Base-by-base conservation (phyloP, 345 rosid genomes). In the Camelina hispida region DNA sequence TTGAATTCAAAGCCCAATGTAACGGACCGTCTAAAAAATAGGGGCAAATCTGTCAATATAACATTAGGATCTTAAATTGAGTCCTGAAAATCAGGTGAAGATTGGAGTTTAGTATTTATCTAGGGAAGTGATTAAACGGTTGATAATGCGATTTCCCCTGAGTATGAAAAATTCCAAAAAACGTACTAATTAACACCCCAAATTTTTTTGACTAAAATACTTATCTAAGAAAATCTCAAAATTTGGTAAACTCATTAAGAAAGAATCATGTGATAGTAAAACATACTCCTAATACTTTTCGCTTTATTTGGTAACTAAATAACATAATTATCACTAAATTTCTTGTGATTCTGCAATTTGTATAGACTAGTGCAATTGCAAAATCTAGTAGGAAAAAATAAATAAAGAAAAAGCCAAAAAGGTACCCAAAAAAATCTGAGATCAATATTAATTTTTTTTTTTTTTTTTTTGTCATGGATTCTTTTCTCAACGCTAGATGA, bases 51-150 rank as follows among this genome's bases (percentile, higher is more conserved):
- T 1, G 65, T 68, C 52, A 54, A 9, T 17, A 51, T 6, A 35
- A 2, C 0, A 23, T 8, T 8, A 0, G 9, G 2, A 46, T 69
- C 6, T 53, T 50, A 0, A 46, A n/a, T 20, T 20, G 52, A 77
- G 17, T 6, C 14, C 69, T 54, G 58, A 53, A 60, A 76, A 69
- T 69, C 59, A 69, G 69, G 70, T 59, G 58, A 43, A 37, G 17
- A 61, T 66, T 59, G 9, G 14, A 34, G 37, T 34, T 40, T 75
- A 74, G 72, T 40, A 46, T 10, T 23, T 17, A 14, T 75, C 35
- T 28, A 75, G 55, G 79, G 17, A 57, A 42, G 56, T 66, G 72
- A 10, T 58, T 47, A 58, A 60, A 20, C 61, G 43, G 11, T 22
- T 56, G 61, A 38, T 66, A 58, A 28, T 37, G 43, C 72, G 40